A percentile compares a stretch with the other conserved stretches of the same genome.
phyloP scores from a whole-genome alignment of 306 rosid genomes.

The Dalbergia cochinchinensis region DNA sequence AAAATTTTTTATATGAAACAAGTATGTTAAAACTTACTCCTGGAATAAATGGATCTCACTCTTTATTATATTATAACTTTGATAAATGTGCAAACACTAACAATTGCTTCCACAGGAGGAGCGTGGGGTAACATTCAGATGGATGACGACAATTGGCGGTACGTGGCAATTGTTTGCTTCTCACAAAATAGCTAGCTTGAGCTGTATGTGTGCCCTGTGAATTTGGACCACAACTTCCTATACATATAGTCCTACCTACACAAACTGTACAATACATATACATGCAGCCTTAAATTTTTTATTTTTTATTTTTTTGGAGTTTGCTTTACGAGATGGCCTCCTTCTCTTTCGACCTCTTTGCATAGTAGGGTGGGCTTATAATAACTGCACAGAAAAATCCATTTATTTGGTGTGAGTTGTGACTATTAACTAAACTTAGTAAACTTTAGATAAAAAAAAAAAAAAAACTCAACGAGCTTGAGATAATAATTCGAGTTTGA shows the following conservation, averaged over 20 bases:
- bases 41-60: no score
- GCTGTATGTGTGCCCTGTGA: not conserved
- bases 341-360: not conserved
- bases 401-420: not conserved
- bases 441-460: not conserved
- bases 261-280: not conserved
- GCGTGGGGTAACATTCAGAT: conserved; percentile 1
- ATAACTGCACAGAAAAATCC: not conserved
- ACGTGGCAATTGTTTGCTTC: conserved; percentile 42
- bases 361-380: not conserved
- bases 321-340: conserved; percentile 7
- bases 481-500: no score
- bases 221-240: conserved; percentile 46
- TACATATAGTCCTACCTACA: not conserved
- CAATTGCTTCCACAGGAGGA: not conserved
- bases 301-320: not conserved
- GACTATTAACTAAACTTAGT: conserved; percentile 2
- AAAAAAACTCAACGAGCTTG: no score
- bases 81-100: no score
- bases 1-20: no score
- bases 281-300: not conserved
- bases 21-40: no score
- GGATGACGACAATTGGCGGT: conserved; percentile 42
- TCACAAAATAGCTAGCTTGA: conserved; percentile 35
- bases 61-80: no score